Conservation (phyloP, 192 early-diverging fungal species). For the Gonapodya prolifera region DNA sequence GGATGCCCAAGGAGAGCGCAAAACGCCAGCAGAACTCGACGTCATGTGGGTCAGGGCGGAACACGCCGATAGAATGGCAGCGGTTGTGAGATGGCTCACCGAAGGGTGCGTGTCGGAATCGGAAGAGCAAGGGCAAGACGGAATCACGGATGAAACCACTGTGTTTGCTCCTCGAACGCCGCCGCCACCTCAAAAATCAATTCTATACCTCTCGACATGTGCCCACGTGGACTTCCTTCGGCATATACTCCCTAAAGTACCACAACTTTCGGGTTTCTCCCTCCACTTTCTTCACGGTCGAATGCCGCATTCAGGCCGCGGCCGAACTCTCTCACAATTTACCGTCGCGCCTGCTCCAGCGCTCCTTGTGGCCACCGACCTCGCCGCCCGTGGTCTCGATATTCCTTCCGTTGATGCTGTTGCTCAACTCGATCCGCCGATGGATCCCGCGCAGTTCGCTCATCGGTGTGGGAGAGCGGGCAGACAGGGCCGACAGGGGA, state of each 20-base stretch:
- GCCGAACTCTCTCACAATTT: slow-evolving; percentile 7
- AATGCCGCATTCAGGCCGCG: slow-evolving; percentile 79
- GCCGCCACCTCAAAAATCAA: slow-evolving; percentile 79
- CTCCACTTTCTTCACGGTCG: slow-evolving; percentile 81
- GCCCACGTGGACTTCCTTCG: slow-evolving; percentile 92
- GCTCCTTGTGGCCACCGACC: slow-evolving; percentile 87
- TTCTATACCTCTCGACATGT: slow-evolving; percentile 93
- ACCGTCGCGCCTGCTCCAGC: slow-evolving; percentile 42
- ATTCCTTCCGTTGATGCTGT: slow-evolving; percentile 92
- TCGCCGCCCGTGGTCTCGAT: slow-evolving; percentile 89
- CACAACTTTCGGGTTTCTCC: slow-evolving; percentile 32
- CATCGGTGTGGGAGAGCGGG: slow-evolving; percentile 93
- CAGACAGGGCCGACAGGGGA: slow-evolving; percentile 70
- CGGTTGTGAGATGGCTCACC: slow-evolving; percentile 51
- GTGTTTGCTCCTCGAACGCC: no score
- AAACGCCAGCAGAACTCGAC: slow-evolving; percentile 26
- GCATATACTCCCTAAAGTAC: slow-evolving; percentile 36
- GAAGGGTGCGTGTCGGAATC: slow-evolving; percentile 30
- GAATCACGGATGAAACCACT: no score
- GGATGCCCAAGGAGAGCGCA: slow-evolving; percentile 16
- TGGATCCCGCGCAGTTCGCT: slow-evolving; percentile 89
- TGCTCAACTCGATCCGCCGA: slow-evolving; percentile 88
- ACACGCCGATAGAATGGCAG: slow-evolving; percentile 68
- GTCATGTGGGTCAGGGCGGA: slow-evolving; percentile 65
- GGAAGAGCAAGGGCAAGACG: no score